A percentile compares a stretch with the other conserved stretches of the same genome.
Evolutionary conservation across 1,284 basidiomycete genomes (phyloP).

Genomic region (Hortiboletus rubellus): DNA sequence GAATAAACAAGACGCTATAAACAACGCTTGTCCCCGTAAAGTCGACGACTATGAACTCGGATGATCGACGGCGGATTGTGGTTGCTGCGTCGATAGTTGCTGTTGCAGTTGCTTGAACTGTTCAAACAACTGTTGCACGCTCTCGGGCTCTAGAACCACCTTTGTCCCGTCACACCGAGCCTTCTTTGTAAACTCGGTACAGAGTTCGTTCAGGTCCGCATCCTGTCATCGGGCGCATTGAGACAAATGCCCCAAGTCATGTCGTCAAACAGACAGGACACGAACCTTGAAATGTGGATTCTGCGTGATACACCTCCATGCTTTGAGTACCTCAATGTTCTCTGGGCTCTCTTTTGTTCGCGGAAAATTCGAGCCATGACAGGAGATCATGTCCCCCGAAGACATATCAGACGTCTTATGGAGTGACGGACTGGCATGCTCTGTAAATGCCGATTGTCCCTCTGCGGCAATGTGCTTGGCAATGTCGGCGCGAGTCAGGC

Average conservation of each 20-base stretch:
- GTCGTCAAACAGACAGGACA: slow-evolving; percentile 14
- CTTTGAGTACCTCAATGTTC: slow-evolving; percentile 73
- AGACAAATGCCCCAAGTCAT: not conserved
- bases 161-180: slow-evolving; percentile 79
- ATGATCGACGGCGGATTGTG: not conserved
- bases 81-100: slow-evolving; percentile 8
- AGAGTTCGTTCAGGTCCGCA: slow-evolving; percentile 72
- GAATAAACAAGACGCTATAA: slow-evolving; percentile 19
- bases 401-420: slow-evolving; percentile 28
- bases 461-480: slow-evolving; percentile 45
- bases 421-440: slow-evolving; percentile 41
- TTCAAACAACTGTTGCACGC: slow-evolving; percentile 64
- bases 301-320: slow-evolving; percentile 71
- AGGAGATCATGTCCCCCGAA: slow-evolving; percentile 52
- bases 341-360: slow-evolving; percentile 65
- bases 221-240: slow-evolving; percentile 44
- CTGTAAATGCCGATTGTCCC: slow-evolving; percentile 48
- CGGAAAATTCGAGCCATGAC: slow-evolving; percentile 63
- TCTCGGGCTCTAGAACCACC: slow-evolving; percentile 71
- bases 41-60: slow-evolving; percentile 18
- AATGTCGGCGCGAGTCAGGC: slow-evolving; percentile 52
- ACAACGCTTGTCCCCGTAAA: not conserved
- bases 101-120: slow-evolving; percentile 39
- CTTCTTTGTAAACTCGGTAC: slow-evolving; percentile 73
- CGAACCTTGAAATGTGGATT: slow-evolving; percentile 71